A percentile compares a stretch with the other conserved stretches of the same genome.
These are phyloP conservation scores for Pilatotrama ljubarskyi DNA, from an alignment of 768 basidiomycete species.

Conservation along the genomic window DNA sequence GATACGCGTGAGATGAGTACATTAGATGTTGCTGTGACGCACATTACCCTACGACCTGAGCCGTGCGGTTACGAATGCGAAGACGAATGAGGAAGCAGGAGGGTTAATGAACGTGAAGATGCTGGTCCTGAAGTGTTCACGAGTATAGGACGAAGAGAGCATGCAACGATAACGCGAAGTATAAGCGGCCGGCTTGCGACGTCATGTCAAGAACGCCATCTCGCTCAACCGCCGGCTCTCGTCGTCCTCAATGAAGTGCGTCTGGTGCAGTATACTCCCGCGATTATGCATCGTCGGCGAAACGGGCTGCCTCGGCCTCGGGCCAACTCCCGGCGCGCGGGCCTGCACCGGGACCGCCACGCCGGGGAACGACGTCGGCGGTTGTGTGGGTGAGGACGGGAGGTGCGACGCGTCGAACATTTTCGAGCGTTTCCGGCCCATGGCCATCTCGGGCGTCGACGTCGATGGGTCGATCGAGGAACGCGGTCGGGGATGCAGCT, in stretches of 20 bases:
- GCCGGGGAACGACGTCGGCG: conserved; percentile 2
- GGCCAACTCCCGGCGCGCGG: conserved; percentile 20
- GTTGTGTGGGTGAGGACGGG: conserved; percentile 1
- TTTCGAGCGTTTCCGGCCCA: background rate
- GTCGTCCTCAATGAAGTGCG: conserved; percentile 59
- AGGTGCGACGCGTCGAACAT: conserved; percentile 9
- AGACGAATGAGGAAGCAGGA: background rate
- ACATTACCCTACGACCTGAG: no score
- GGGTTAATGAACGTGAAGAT: no score
- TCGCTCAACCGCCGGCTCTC: conserved; percentile 72
- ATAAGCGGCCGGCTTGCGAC: no score
- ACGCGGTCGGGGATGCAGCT: conserved; percentile 26
- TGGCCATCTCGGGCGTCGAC: conserved; percentile 23
- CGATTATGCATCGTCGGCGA: conserved; percentile 59
- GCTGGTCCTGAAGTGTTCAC: no score
- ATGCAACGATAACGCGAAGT: no score
- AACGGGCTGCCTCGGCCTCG: conserved; percentile 42
- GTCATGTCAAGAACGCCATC: conserved; percentile 52
- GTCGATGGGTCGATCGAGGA: conserved; percentile 32
- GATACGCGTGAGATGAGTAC: no score
- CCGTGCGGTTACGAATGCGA: background rate
- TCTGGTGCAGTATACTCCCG: conserved; percentile 56
- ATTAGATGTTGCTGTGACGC: no score
- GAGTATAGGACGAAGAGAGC: no score
- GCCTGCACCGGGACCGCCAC: conserved; percentile 30